phyloP scores from a whole-genome alignment of 2,329 filamentous ascomycete genomes.

The Sporothrix phasma region DNA sequence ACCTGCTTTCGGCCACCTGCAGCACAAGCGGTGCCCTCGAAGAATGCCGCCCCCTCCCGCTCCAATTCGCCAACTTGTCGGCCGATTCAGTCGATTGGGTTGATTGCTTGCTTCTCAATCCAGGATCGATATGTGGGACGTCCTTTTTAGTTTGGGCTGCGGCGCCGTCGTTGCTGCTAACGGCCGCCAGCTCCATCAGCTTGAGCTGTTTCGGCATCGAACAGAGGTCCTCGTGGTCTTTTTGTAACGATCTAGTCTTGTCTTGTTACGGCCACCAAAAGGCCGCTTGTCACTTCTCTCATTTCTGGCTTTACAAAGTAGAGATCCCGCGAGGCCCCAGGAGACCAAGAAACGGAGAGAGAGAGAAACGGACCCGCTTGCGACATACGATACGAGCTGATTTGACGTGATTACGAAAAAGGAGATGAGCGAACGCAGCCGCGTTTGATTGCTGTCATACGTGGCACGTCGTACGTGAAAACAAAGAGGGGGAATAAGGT shows the following conservation, averaged over 20 bases:
- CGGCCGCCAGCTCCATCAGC: conserved; percentile 1
- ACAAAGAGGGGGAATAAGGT: not conserved
- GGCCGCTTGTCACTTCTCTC: not conserved
- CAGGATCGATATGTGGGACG: not conserved
- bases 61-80: not conserved
- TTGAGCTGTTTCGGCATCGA: not conserved
- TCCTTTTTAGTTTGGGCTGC: not conserved
- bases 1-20: conserved; percentile 1
- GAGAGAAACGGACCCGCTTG: not conserved
- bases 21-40: not conserved
- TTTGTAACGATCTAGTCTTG: not conserved
- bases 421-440: not conserved
- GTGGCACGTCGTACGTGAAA: not conserved
- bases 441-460: not conserved
- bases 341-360: no score
- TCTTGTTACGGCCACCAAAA: not conserved
- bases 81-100: not conserved
- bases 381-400: not conserved
- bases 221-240: no score
- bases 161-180: conserved; percentile 2
- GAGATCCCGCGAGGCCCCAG: no score
- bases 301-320: not conserved
- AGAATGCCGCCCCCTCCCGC: not conserved
- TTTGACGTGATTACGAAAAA: not conserved
- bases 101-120: not conserved